Conservation (phyloP, 108 stramenopile genomes). For the Skeletonema marinoi region DNA sequence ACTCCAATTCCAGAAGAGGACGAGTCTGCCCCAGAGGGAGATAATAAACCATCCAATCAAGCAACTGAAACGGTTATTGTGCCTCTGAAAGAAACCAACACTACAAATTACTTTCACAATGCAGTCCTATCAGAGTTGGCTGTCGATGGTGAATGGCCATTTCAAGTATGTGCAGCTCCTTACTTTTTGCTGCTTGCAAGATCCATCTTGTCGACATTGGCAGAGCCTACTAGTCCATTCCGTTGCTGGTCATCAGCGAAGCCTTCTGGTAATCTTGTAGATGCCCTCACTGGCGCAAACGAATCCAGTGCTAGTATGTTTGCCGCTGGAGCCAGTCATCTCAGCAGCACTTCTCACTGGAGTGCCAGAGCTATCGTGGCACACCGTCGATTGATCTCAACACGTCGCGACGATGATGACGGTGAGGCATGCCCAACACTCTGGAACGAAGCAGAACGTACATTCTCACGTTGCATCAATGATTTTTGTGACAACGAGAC, state of each 20-base stretch:
- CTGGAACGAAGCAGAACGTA: slow-evolving; percentile 55
- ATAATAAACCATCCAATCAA: slow-evolving; percentile 5
- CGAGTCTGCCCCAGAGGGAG: neutral
- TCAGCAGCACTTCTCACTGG: slow-evolving; percentile 51
- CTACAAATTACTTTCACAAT: slow-evolving; percentile 62
- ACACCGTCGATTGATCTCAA: slow-evolving; percentile 67
- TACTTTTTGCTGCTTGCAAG: slow-evolving; percentile 77
- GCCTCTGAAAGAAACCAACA: slow-evolving; percentile 17
- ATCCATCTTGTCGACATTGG: slow-evolving; percentile 60
- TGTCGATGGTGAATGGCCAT: slow-evolving; percentile 79
- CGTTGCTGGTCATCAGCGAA: slow-evolving; percentile 22
- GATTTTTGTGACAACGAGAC: slow-evolving; percentile 10
- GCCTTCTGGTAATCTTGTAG: neutral
- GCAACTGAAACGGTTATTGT: slow-evolving; percentile 9
- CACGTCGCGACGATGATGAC: slow-evolving; percentile 52
- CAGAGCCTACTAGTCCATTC: slow-evolving; percentile 46
- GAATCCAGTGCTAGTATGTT: slow-evolving; percentile 1
- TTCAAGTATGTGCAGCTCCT: slow-evolving; percentile 63
- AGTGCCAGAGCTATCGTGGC: slow-evolving; percentile 71
- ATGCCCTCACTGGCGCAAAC: neutral
- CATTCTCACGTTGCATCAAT: slow-evolving; percentile 25
- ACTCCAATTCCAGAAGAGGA: slow-evolving; percentile 8
- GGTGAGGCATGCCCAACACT: slow-evolving; percentile 62
- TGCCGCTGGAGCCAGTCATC: slow-evolving; percentile 28
- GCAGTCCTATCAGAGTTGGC: slow-evolving; percentile 67